Evolutionary conservation across 2,329 filamentous ascomycete genomes (phyloP).

Genomic region (Diaporthe vexans): DNA sequence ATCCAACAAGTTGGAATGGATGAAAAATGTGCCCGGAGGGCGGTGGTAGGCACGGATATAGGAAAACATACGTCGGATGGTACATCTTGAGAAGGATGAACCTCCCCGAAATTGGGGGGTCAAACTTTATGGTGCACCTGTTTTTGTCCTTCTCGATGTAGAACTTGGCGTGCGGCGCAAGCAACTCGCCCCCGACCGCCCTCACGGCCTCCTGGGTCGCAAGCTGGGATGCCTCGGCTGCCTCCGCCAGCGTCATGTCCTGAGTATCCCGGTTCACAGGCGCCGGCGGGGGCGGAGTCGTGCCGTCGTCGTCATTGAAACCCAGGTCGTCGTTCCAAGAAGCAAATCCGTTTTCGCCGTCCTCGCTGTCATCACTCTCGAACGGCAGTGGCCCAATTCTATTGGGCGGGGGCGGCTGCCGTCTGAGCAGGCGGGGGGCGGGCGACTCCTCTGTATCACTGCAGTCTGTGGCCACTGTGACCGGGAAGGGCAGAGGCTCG

Average conservation of each 20-base stretch:
- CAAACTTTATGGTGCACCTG: constrained; percentile 88
- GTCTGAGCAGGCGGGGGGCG: constrained; percentile 44
- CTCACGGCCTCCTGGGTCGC: constrained; percentile 70
- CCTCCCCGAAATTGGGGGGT: constrained; percentile 83
- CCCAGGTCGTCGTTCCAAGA: constrained; percentile 51
- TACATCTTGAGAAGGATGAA: constrained; percentile 92
- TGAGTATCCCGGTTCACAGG: constrained; percentile 46
- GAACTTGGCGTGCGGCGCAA: constrained; percentile 84
- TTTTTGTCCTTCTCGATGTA: constrained; percentile 86
- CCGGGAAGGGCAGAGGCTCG: constrained; percentile 36
- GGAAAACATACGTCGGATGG: constrained; percentile 57
- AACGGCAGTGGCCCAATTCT: constrained; percentile 69
- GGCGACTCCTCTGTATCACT: constrained; percentile 67
- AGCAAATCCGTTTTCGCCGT: constrained; percentile 49
- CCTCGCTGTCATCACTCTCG: constrained; percentile 62
- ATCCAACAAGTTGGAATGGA: background rate
- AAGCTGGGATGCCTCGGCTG: constrained; percentile 62
- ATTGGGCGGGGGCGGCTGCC: constrained; percentile 58
- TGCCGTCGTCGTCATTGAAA: constrained; percentile 45
- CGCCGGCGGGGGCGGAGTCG: constrained; percentile 42
- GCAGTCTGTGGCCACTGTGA: constrained; percentile 62
- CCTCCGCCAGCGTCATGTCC: constrained; percentile 54
- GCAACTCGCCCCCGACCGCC: constrained; percentile 70
- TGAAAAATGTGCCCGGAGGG: too few relatives aligned
- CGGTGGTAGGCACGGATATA: constrained; percentile 45